Evolutionary conservation across 2,329 filamentous ascomycete genomes (phyloP), one percentile per base, ranked within the genome.

Genomic region (Claviceps fusiformis): DNA sequence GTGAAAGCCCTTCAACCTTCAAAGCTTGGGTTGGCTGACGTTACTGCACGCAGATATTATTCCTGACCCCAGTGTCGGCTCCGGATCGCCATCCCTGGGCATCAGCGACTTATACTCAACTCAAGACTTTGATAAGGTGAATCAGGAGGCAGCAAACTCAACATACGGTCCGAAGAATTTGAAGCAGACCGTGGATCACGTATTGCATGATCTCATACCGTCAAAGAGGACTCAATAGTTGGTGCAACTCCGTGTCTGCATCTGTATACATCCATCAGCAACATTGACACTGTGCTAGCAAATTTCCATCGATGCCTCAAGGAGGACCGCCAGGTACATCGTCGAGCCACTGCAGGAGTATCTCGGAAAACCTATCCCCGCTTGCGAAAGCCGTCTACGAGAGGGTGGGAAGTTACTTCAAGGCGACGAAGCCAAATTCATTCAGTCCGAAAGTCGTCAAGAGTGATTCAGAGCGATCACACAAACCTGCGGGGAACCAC

Each of bases 201-300:
- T 96, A 35, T 80, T 88, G 56, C 82, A 84, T 59, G 78, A 95
- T 45, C 70, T 96, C 55, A 82, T 83, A 64, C 79, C 83, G 1
- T 79, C 84, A n/a, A 83, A 84, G 58, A 73, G 87, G 59, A 85
- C 86, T 10, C 73, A 85, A 63, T 88, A 81, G 85, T 87, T 71
- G 66, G 75, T 63, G 53, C 45, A 43, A 41, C 13, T 15, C 27
- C 10, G 29, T 33, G 24, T 47, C 15, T 47, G 6, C 27, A 15
- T 31, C 3, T 48, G 15, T 43, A 49, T 15, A 5, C 24, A 15
- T 43, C 27, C 5, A n/a, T 11, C 1, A 43, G 17, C 37, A 19
- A 41, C 24, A 39, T 46, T 54, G 27, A 54, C 35, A 33, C 10
- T 24, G 19, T 37, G 10, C 11, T 33, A 84, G 81, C 68, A 77